Evolutionary conservation across 768 basidiomycete species (phyloP).

Genomic region (Mrakia gelida): DNA sequence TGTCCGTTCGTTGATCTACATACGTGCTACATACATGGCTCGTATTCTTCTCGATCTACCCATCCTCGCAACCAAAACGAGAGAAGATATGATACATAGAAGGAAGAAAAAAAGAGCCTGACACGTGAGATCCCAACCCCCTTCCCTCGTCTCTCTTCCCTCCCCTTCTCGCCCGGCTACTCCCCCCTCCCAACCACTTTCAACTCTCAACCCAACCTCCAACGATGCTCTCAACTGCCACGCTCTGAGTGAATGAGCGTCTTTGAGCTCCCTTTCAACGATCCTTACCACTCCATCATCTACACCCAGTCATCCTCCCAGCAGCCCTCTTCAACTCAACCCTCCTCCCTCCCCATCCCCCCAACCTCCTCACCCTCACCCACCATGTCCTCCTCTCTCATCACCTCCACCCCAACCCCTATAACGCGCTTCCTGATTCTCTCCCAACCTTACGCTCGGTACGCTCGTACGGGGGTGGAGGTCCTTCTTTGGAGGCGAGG

Average conservation of each 20-base stretch:
- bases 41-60: no score
- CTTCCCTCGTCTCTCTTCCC: no score
- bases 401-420: constrained; percentile 36
- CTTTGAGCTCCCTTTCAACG: constrained; percentile 11
- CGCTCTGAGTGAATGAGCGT: constrained; percentile 16
- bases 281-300: constrained; percentile 1
- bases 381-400: background rate
- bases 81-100: no score
- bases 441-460: constrained; percentile 35
- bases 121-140: no score
- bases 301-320: background rate
- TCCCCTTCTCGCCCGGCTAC: background rate
- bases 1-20: no score
- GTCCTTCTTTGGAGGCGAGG: constrained; percentile 39
- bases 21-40: no score
- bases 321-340: background rate
- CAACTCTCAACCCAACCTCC: no score
- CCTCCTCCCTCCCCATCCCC: background rate
- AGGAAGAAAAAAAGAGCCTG: no score
- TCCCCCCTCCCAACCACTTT: background rate
- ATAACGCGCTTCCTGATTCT: constrained; percentile 39
- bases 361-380: background rate
- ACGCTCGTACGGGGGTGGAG: constrained; percentile 29
- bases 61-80: no score
- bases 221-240: background rate